Percentiles rank a stretch among this genome's conserved stretches.
These are phyloP conservation scores for Wickerhamiella sergipiensis DNA, from an alignment of 805 yeast genomes.

Conservation along the genomic window DNA sequence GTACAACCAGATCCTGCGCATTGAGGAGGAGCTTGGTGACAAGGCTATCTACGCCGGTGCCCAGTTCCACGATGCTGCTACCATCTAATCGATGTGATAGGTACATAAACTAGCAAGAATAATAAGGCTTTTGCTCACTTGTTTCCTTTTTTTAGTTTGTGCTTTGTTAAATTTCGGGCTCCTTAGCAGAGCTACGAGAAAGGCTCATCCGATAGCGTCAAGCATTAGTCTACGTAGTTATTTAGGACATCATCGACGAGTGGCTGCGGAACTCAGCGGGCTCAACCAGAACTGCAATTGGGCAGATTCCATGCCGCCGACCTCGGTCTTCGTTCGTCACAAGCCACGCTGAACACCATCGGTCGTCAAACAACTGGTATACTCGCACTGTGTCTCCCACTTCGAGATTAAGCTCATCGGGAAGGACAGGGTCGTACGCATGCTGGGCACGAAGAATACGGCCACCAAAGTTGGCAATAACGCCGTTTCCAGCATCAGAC, in stretches of 20 bases:
- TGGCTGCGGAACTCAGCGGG: not conserved
- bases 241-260: not conserved
- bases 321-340: not conserved
- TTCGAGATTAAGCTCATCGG: slow-evolving; percentile 59
- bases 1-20: slow-evolving; percentile 95
- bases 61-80: slow-evolving; percentile 54
- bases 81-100: slow-evolving; percentile 18
- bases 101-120: not conserved
- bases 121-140: too few species aligned
- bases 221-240: not conserved
- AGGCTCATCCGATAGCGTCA: too few species aligned
- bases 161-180: too few species aligned
- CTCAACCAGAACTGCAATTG: slow-evolving; percentile 9
- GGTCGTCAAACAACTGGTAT: slow-evolving; percentile 74
- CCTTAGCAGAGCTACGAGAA: too few species aligned
- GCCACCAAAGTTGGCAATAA: slow-evolving; percentile 13
- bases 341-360: slow-evolving; percentile 70
- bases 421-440: slow-evolving; percentile 65
- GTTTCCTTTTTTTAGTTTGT: too few species aligned
- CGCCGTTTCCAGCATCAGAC: slow-evolving; percentile 7
- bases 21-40: slow-evolving; percentile 97
- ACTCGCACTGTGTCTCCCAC: slow-evolving; percentile 63
- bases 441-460: slow-evolving; percentile 45
- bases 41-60: slow-evolving; percentile 93
- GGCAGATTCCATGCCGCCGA: slow-evolving; percentile 14